A percentile compares a stretch with the other conserved stretches of the same genome.
Evolutionary conservation across 306 rosid genomes (phyloP).

Genomic region (Fragaria vesca): DNA sequence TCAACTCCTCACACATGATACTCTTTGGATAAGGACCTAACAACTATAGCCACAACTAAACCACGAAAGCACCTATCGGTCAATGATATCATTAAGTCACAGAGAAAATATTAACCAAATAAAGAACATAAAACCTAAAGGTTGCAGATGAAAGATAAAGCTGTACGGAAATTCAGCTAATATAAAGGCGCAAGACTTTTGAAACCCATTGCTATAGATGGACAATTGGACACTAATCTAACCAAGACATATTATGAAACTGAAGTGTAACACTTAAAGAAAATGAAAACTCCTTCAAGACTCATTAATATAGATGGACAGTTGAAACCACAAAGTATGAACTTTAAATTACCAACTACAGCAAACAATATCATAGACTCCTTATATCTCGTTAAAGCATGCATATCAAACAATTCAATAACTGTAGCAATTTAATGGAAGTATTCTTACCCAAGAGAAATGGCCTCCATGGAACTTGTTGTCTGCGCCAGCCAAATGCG

Average conservation of each 20-base stretch:
- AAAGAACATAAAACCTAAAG: background rate
- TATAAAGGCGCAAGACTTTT: background rate
- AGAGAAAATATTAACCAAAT: background rate
- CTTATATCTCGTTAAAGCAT: background rate
- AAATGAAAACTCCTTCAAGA: background rate
- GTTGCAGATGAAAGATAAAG: background rate
- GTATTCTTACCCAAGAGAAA: conserved; percentile 81
- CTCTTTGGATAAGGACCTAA: too few species aligned
- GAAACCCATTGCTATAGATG: background rate
- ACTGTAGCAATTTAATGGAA: background rate
- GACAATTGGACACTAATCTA: background rate
- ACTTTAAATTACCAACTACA: conserved; percentile 3
- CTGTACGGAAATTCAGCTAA: background rate
- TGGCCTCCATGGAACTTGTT: conserved; percentile 90
- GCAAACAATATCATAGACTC: background rate
- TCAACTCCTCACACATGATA: background rate
- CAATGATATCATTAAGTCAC: background rate
- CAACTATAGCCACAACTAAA: too few species aligned
- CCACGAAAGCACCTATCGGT: background rate
- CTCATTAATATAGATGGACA: background rate
- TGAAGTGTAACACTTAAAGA: background rate
- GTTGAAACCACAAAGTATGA: background rate
- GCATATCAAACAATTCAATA: background rate
- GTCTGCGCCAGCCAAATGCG: conserved; percentile 78
- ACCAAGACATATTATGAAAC: background rate